These are phyloP conservation scores for Ogataea hybrid DNA, from an alignment of 1,139 yeast species.

Conservation along the genomic window DNA sequence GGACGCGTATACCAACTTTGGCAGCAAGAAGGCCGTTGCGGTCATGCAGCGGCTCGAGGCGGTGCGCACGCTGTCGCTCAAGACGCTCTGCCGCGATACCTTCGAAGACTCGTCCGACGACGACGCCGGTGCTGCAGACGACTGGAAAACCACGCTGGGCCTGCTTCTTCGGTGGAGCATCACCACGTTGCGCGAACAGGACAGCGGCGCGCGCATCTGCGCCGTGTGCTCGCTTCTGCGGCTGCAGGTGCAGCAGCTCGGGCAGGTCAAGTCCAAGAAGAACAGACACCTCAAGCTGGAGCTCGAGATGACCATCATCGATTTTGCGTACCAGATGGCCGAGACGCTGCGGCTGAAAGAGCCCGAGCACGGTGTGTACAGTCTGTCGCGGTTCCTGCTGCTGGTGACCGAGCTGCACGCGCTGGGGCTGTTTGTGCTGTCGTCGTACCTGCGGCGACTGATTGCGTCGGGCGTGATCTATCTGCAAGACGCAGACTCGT, in stretches of 20 bases:
- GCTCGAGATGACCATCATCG: slow-evolving; percentile 41
- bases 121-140: slow-evolving; percentile 14
- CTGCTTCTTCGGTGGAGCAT: slow-evolving; percentile 50
- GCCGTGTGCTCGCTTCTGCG: slow-evolving; percentile 30
- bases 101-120: slow-evolving; percentile 26
- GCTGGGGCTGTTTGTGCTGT: slow-evolving; percentile 51
- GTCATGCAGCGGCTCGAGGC: slow-evolving; percentile 27
- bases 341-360: slow-evolving; percentile 23
- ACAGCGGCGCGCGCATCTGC: slow-evolving; percentile 24
- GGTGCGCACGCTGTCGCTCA: slow-evolving; percentile 4
- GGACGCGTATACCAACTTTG: slow-evolving; percentile 9
- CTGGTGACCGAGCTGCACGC: slow-evolving; percentile 56
- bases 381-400: slow-evolving; percentile 42
- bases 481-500: slow-evolving; percentile 35
- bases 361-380: slow-evolving; percentile 24
- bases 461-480: slow-evolving; percentile 84
- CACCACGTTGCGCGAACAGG: slow-evolving; percentile 37
- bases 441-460: slow-evolving; percentile 70
- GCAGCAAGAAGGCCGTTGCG: slow-evolving; percentile 15
- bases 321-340: slow-evolving; percentile 37
- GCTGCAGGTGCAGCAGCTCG: slow-evolving; percentile 21
- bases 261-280: slow-evolving; percentile 30
- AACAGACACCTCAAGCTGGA: slow-evolving; percentile 38
- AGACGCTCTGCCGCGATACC: slow-evolving; percentile 21
- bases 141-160: slow-evolving; percentile 43